Evolutionary conservation across 2,329 filamentous ascomycete genomes (phyloP), one percentile per base, ranked within the genome.

Genomic region (Diaporthe caulivora): DNA sequence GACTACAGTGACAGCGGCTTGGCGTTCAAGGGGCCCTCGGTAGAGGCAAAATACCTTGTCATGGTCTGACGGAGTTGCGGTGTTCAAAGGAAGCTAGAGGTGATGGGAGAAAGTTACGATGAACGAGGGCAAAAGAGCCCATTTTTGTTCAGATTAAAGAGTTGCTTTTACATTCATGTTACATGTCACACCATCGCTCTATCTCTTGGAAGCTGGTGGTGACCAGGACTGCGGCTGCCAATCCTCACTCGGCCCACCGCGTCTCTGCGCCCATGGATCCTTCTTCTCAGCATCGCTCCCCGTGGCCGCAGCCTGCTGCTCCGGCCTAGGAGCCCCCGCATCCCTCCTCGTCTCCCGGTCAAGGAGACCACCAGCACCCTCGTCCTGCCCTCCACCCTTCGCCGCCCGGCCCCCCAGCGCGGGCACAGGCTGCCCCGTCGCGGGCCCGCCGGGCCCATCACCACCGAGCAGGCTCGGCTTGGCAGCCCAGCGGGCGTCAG

Each of bases 141-240:
- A 29, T 1, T 15, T 21, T 40, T 24, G 17, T 24, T 17, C 47
- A 67, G 44, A 65, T 64, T 21, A 64, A 53, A 40, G 53, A 26
- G 29, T 57, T 64, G n/a, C 42, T 47, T 51, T 37, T 26, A 49
- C 60, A 47, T 49, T 64, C 4, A n/a, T 15, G n/a, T n/a, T 29
- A 70, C 53, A 31, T 9, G 4, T 3, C 37, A 44, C 37, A n/a
- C 10, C 44, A 17, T 55, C 9, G 47, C 34, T 58, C 81, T 78
- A 84, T 74, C 80, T 78, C 77, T 83, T 84, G 40, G 80, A 79
- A 13, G 77, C 64, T 29, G 79, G 72, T 2, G 80, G 80, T 11
- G 76, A 83, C 92, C 92, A 94, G 3, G 90, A 83, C 62, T 89
- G 80, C 0, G 92, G 92, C 81, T 93, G 90, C 91, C 91, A 94